Conservation (phyloP, 441 rosid species). For the Eruca vesicaria region DNA sequence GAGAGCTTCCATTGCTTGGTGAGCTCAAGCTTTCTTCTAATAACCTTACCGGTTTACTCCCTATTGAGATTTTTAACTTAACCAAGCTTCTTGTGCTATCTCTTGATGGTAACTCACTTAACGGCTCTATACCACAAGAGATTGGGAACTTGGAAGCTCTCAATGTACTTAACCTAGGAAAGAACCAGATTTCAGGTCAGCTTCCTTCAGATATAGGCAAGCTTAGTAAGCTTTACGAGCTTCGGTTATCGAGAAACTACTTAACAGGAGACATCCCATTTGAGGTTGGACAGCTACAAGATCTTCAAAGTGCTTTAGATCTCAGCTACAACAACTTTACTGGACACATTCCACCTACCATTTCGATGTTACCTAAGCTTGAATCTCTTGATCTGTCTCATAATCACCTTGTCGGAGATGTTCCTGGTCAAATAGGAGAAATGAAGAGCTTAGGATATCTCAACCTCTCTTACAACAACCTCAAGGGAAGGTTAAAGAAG, state of each 20-base stretch:
- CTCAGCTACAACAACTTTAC: neutral
- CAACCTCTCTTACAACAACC: conserved; percentile 2
- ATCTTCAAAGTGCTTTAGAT: neutral
- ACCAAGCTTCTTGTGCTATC: neutral
- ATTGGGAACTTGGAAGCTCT: neutral
- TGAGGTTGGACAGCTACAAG: neutral
- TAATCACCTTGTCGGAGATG: neutral
- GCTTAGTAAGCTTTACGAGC: neutral
- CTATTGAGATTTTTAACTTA: neutral
- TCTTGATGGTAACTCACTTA: neutral
- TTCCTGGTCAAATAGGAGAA: neutral
- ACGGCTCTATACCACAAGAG: neutral
- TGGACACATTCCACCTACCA: neutral
- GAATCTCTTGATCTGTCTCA: neutral
- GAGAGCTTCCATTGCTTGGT: neutral
- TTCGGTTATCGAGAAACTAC: neutral
- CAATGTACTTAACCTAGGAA: neutral
- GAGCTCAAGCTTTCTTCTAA: neutral
- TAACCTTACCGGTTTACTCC: neutral
- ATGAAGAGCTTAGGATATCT: neutral
- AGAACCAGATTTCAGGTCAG: neutral
- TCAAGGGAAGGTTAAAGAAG: neutral
- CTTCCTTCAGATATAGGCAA: neutral
- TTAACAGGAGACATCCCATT: neutral
- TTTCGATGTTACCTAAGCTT: neutral